These are phyloP conservation scores for Flaveria linearis DNA, from an alignment of 129 eudicot genomes.

Conservation along the genomic window DNA sequence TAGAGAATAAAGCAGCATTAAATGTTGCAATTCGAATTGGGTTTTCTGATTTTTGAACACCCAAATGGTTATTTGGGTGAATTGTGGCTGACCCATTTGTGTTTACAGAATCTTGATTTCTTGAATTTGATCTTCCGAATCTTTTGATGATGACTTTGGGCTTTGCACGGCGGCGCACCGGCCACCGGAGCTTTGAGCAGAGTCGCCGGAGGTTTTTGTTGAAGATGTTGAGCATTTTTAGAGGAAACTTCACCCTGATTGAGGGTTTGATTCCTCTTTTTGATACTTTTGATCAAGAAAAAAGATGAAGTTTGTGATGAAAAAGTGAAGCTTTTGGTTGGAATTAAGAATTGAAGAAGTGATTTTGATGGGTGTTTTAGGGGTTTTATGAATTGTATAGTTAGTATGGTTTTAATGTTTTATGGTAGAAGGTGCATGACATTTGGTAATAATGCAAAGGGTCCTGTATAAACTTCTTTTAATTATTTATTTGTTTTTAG, in stretches of 20 bases:
- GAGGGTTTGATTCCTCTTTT: constrained; percentile 20
- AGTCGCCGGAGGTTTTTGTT: constrained; percentile 62
- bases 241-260: constrained; percentile 18
- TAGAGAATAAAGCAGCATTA: constrained; percentile 94
- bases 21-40: constrained; percentile 73
- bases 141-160: constrained; percentile 61
- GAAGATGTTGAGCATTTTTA: constrained; percentile 54
- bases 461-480: constrained; percentile 5
- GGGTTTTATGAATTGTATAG: constrained; percentile 25
- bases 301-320: background rate
- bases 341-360: background rate
- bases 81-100: constrained; percentile 54
- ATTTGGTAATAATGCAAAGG: constrained; percentile 42
- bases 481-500: too few relatives aligned
- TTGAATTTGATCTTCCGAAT: constrained; percentile 55
- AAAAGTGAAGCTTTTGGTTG: background rate
- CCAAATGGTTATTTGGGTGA: constrained; percentile 55
- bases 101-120: constrained; percentile 41
- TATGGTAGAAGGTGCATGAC: constrained; percentile 31
- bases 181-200: constrained; percentile 57
- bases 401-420: constrained; percentile 15
- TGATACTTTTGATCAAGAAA: background rate
- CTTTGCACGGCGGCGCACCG: constrained; percentile 53
- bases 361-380: constrained; percentile 1
- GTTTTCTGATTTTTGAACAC: constrained; percentile 30